Base-by-base conservation (phyloP, 1,284 basidiomycete genomes). In the Lignosus rhinocerotis region DNA sequence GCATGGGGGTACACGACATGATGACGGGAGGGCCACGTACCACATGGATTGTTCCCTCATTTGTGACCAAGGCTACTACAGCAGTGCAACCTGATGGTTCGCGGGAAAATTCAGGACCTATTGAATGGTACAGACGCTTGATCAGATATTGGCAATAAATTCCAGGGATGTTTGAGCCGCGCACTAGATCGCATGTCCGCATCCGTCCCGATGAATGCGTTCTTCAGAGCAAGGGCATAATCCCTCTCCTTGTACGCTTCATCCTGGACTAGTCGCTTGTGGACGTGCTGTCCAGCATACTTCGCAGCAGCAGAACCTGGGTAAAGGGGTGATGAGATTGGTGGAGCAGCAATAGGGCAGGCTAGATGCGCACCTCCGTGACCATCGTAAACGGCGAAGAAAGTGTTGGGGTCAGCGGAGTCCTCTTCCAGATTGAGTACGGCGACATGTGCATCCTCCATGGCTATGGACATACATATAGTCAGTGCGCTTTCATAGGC, bases 31-130 rank as follows among this genome's bases (percentile, higher is more conserved):
- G 30, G 53, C 52, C 16, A 78, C 84, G 60, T 81, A 95, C 87
- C 58, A 93, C 91, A 70, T 88, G 88, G 63, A 97, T 86, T 74
- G 88, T 88, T 44, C 84, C 83, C 70, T 94, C 88, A 41, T 79
- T 73, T 10, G 94, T 95, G 51, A 96, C 73, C 51, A 98, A 77
- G 11, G 90, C 92, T 8, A 93, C 90, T 11, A 99, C 94, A 16
- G 97, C 96, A 1, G 97, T 99, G 74, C 96, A 98, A 9, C 97
- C 97, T 7, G 96, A 98, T 0, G 94, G 90, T 73, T 99, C 97
- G 67, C 90, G 87, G 61, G 86, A 84, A 75, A 93, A 94, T 55
- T 86, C 85, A 51, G 93, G 90, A 73, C 94, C 95, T 95, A 69
- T 17, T 14, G 32, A 8, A 31, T 7, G 47, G 51, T 55, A 17